Evolutionary conservation across 305 asterid species (phyloP), one percentile per base, ranked within the genome.

Genomic region (Withania somnifera): DNA sequence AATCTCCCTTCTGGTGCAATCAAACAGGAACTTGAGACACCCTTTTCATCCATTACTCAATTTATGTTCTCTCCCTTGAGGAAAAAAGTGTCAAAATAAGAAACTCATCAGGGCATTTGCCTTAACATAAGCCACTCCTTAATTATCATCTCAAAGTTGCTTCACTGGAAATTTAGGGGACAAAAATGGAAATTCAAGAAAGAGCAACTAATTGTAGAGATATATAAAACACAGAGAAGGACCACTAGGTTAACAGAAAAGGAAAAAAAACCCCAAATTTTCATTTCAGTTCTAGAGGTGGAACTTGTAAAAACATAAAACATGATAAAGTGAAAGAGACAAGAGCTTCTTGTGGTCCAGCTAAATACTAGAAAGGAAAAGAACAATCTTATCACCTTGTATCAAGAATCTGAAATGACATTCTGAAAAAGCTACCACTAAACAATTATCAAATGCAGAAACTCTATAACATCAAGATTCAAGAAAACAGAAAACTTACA

Each of bases 41-140:
- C 90, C 85, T 89, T 88, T 63, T 85, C 93, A 78, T 87, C 96
- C 98, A 93, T 94, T 83, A 68, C 85, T 84, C 87, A 78, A 50
- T 17, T 17, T 50, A 50, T 32, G 6, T 28, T 26, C 47, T 75
- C 63, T 26, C 17, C 80, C n/a, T 75, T 73, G 30, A 19, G 52
- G 8, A 11, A 73, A 26, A 15, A 26, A 26, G 80, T 17, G 26
- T 15, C 80, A 50, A 17, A 58, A 22, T 11, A 34, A 36, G 15
- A 66, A 50, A 75, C 6, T 28, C 47, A 50, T 75, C 28, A 75
- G 28, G 47, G 38, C 80, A 47, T 73, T 47, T 73, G 60, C 45
- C 20, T 26, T 7, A 75, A 50, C 79, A 26, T 24, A 73, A 47
- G 14, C 60, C 60, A 73, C 79, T 73, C 79, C 58, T 73, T 47